Percentiles rank a stretch among this genome's conserved stretches.
Conservation (phyloP, 495 filamentous ascomycete species). For the Podospora tetraspora region DNA sequence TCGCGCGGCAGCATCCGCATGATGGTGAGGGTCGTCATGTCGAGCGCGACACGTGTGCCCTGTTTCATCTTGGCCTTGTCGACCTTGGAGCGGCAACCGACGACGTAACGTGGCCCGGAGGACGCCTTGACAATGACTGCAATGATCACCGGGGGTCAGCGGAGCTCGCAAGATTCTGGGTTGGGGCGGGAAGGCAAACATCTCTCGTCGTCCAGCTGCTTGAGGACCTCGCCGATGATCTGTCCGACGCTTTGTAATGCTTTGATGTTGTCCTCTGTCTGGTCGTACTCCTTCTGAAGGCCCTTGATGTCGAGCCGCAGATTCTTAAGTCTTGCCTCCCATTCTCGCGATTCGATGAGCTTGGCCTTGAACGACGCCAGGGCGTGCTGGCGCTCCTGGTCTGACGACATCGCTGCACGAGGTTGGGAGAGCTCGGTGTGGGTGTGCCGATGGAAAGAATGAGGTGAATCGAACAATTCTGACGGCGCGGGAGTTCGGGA, state of each 20-base stretch:
- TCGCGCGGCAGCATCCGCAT: constrained; percentile 99
- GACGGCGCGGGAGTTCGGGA: not conserved
- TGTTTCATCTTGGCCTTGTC: constrained; percentile 96
- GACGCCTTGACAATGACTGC: constrained; percentile 77
- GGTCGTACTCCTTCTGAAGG: constrained; percentile 87
- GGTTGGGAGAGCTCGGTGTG: not conserved
- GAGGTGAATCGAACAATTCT: not conserved
- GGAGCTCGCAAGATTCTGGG: not conserved
- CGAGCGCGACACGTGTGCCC: constrained; percentile 93
- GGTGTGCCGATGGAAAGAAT: not conserved
- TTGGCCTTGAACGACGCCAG: constrained; percentile 86
- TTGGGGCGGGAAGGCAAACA: constrained; percentile 55
- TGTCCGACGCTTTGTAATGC: constrained; percentile 97
- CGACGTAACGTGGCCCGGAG: constrained; percentile 94
- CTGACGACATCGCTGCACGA: constrained; percentile 35
- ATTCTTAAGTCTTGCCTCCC: constrained; percentile 93
- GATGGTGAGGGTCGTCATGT: constrained; percentile 99
- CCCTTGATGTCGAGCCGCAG: constrained; percentile 92
- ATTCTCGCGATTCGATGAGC: constrained; percentile 94
- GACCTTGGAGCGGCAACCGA: constrained; percentile 96
- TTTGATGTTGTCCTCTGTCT: constrained; percentile 99
- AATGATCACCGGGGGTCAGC: constrained; percentile 6
- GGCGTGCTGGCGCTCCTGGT: constrained; percentile 70
- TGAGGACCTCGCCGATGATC: constrained; percentile 98
- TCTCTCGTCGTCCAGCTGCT: constrained; percentile 98